Conservation (phyloP, 768 basidiomycete species). For the Pleurotus sapidus region DNA sequence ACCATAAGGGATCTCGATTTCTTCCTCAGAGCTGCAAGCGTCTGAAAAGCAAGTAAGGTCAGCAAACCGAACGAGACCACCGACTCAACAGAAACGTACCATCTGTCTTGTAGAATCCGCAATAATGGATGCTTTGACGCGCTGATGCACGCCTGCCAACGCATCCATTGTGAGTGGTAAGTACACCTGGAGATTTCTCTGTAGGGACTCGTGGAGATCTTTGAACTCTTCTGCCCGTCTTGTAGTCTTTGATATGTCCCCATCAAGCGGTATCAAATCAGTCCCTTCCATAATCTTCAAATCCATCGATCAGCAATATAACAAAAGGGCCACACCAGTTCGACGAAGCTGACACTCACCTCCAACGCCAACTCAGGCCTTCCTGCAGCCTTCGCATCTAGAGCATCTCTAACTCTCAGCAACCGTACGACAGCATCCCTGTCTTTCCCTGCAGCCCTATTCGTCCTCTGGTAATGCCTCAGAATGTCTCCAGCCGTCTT, state of each 20-base stretch:
- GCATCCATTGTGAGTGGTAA: slow-evolving; percentile 92
- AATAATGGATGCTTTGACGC: slow-evolving; percentile 65
- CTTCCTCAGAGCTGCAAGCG: slow-evolving; percentile 62
- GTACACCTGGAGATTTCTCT: slow-evolving; percentile 86
- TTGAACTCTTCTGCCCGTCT: slow-evolving; percentile 87
- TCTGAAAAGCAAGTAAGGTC: slow-evolving; percentile 34
- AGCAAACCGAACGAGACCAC: background rate
- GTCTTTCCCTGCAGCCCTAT: slow-evolving; percentile 67
- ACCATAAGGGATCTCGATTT: slow-evolving; percentile 86
- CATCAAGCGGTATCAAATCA: slow-evolving; percentile 81
- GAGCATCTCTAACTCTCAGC: slow-evolving; percentile 77
- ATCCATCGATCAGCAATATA: background rate
- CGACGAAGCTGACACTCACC: slow-evolving; percentile 40
- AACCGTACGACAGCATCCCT: slow-evolving; percentile 73
- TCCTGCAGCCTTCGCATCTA: slow-evolving; percentile 70
- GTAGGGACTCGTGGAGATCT: slow-evolving; percentile 80
- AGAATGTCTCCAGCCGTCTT: slow-evolving; percentile 76
- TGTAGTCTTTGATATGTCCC: slow-evolving; percentile 83
- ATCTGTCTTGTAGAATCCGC: slow-evolving; percentile 77
- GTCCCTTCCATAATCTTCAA: slow-evolving; percentile 82
- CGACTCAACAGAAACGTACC: slow-evolving; percentile 38
- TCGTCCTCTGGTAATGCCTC: slow-evolving; percentile 76
- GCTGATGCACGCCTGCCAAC: slow-evolving; percentile 78
- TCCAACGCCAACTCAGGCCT: slow-evolving; percentile 77
- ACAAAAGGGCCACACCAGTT: background rate